Conservation (phyloP, 495 filamentous ascomycete species). For the Astrothelium subdiscretum region DNA sequence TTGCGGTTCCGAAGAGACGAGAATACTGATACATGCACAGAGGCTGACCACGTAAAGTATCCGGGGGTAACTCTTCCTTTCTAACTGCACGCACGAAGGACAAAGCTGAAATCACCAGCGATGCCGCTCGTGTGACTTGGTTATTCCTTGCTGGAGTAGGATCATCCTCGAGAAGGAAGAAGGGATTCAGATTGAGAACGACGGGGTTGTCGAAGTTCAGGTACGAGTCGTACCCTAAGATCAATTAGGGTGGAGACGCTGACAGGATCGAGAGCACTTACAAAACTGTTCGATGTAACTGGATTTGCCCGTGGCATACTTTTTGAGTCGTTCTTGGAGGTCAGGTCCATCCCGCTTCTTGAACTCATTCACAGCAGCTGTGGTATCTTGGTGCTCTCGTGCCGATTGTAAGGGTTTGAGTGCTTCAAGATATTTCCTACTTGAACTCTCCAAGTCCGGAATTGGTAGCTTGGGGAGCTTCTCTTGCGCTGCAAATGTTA, state of each 20-base stretch:
- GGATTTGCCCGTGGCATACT: conserved; percentile 83
- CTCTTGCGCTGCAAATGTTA: conserved; percentile 85
- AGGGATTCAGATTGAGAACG: conserved; percentile 93
- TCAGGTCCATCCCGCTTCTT: conserved; percentile 70
- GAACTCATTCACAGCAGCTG: conserved; percentile 73
- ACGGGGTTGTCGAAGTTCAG: conserved; percentile 97
- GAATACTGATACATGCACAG: conserved; percentile 98
- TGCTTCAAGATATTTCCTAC: conserved; percentile 68
- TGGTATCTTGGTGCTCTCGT: conserved; percentile 76
- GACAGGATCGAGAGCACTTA: conserved; percentile 37
- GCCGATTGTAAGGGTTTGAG: conserved; percentile 68
- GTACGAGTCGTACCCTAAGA: conserved; percentile 93
- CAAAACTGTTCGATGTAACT: conserved; percentile 99
- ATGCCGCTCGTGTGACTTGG: conserved; percentile 90
- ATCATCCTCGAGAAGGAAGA: conserved; percentile 95
- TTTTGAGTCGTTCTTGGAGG: conserved; percentile 79
- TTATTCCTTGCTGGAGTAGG: conserved; percentile 92
- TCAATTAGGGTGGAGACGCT: conserved; percentile 8
- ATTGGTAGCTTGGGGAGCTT: conserved; percentile 86
- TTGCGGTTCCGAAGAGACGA: conserved; percentile 85
- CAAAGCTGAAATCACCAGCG: conserved; percentile 77
- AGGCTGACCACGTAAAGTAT: conserved; percentile 69
- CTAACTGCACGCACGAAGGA: conserved; percentile 90
- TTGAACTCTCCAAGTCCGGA: conserved; percentile 75
- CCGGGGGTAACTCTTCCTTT: conserved; percentile 84